Evolutionary conservation across 192 early-diverging fungal species (phyloP), one percentile per base, ranked within the genome.

Genomic region (Podila epigama): DNA sequence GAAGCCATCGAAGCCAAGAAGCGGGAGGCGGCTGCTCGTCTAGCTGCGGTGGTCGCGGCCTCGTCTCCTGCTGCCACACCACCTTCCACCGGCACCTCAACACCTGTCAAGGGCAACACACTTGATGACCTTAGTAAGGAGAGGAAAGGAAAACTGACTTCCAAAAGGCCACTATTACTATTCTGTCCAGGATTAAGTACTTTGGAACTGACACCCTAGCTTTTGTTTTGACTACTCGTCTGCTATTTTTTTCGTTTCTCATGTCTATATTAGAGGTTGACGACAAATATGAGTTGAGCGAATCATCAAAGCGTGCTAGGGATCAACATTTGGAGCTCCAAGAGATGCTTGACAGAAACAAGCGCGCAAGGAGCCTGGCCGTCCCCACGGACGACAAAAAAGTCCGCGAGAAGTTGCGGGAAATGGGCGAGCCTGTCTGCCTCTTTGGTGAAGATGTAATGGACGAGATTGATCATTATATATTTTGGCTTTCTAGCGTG

Each of bases 401-500:
- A 41, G 96, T 99, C 18, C 78, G 92, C 18, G 82, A 81, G 42
- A 80, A 85, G 51, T 83, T 99, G 39, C 82, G 95, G 48, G 90
- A 95, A 48, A 75, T 90, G 35, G 89, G 87, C 2, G 92, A 96
- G 53, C 97, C 97, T 2, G 89, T 95, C 68, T 96, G 95, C 54
- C 79, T 97, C 0, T 99, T 99, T 79, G 97, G 89, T 36, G 97
- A 99, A 88, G 97, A 93, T 50, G 93, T 93, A 89, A 69, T 36
- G n/a, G 31, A 56, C 8, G 56, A 4, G 63, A 53, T 75, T 65
- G 60, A 58, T 53, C 65, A 33, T 39, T 63, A 36, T 58, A 59
- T 67, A 58, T 58, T 48, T 3, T 67, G 32, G 16, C n/a, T n/a
- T n/a, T n/a, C n/a, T n/a, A n/a, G n/a, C n/a, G n/a, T n/a, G n/a